These are phyloP conservation scores for Chloroidium sp. DNA, from an alignment of 163 green algal species.

Conservation along the genomic window DNA sequence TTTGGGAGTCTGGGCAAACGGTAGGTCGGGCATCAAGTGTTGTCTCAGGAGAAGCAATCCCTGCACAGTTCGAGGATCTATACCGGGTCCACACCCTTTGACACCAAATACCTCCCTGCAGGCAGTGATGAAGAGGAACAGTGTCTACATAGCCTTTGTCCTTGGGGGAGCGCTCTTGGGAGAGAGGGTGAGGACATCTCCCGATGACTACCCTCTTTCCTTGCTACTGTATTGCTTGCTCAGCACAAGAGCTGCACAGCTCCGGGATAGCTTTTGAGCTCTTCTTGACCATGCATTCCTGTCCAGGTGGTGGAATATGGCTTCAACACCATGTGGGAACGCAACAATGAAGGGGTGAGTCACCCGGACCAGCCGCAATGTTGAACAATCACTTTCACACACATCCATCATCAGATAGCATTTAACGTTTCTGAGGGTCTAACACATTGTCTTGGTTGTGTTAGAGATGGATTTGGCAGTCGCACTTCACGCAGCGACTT, in stretches of 20 bases:
- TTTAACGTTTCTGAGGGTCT: too few species aligned
- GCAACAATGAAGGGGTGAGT: constrained; percentile 44
- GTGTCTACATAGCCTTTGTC: constrained; percentile 41
- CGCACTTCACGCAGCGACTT: too few species aligned
- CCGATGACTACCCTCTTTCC: neutral
- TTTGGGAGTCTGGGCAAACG: too few species aligned
- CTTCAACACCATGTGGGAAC: constrained; percentile 38
- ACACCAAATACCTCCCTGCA: neutral
- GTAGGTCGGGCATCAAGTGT: too few species aligned
- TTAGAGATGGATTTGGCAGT: neutral
- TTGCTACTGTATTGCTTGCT: neutral
- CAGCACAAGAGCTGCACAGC: too few species aligned
- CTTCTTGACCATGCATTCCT: neutral
- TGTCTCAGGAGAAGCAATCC: too few species aligned
- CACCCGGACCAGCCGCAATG: neutral
- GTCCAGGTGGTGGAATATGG: constrained; percentile 29
- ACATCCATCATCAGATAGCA: neutral
- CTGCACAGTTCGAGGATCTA: too few species aligned
- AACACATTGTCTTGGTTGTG: too few species aligned
- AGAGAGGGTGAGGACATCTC: constrained; percentile 25
- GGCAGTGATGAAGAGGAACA: constrained; percentile 39
- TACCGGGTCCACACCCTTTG: too few species aligned
- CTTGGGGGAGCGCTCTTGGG: constrained; percentile 35
- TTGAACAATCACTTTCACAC: neutral
- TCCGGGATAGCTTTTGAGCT: too few species aligned